These are phyloP conservation scores for Candida insectorum DNA, from an alignment of 805 yeast genomes.

Conservation along the genomic window DNA sequence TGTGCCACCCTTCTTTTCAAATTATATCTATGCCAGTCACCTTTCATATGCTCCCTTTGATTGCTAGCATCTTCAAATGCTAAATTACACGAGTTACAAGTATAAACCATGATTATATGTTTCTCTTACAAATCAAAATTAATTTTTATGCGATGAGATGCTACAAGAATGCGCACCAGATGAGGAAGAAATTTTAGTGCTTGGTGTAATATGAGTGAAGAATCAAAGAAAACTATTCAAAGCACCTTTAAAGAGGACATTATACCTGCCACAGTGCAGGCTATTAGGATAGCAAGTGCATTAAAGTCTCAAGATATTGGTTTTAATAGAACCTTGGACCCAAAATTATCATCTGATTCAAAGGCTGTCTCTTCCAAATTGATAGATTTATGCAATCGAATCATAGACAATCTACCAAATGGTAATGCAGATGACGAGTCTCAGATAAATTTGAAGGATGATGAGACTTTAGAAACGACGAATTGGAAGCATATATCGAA, in stretches of 20 bases:
- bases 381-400: conserved; percentile 42
- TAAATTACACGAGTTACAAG: conserved; percentile 88
- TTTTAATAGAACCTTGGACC: conserved; percentile 65
- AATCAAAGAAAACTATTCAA: conserved; percentile 2
- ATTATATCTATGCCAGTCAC: conserved; percentile 98
- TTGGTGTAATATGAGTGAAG: not conserved
- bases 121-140: conserved; percentile 2
- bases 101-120: conserved; percentile 24
- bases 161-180: too few relatives aligned
- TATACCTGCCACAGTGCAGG: conserved; percentile 48
- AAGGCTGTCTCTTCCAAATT: conserved; percentile 25
- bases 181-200: not conserved
- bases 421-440: conserved; percentile 13
- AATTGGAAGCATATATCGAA: conserved; percentile 64
- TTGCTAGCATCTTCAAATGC: conserved; percentile 77
- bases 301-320: conserved; percentile 78
- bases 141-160: conserved; percentile 12
- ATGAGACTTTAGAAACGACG: conserved; percentile 21
- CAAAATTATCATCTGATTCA: conserved; percentile 36
- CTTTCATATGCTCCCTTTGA: conserved; percentile 92
- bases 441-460: conserved; percentile 15
- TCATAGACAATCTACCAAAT: conserved; percentile 25
- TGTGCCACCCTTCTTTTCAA: conserved; percentile 87
- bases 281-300: conserved; percentile 65
- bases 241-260: conserved; percentile 14